Percentiles rank a stretch among this genome's conserved stretches.
These are phyloP conservation scores for Boechera stricta DNA, from an alignment of 345 rosid genomes.

Conservation along the genomic window DNA sequence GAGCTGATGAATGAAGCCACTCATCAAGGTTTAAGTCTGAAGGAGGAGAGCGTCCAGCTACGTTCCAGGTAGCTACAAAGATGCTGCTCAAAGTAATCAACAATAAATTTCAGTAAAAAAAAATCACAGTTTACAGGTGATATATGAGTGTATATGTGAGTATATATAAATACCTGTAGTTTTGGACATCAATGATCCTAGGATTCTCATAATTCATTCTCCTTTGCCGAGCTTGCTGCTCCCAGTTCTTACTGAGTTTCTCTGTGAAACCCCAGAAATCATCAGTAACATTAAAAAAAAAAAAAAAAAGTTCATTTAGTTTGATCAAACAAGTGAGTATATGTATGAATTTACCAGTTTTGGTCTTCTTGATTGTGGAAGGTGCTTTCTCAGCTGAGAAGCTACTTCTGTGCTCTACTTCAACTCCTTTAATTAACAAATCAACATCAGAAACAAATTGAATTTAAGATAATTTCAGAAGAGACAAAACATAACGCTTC, in stretches of 20 bases:
- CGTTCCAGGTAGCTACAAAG: constrained; percentile 96
- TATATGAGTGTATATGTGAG: not conserved
- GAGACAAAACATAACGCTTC: constrained; percentile 37
- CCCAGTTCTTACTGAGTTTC: constrained; percentile 72
- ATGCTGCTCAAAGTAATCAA: constrained; percentile 61
- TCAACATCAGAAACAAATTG: constrained; percentile 14
- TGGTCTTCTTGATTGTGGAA: constrained; percentile 76
- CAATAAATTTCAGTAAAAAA: not conserved
- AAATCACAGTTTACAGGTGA: not conserved
- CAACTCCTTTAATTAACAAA: constrained; percentile 51
- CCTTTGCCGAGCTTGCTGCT: constrained; percentile 62
- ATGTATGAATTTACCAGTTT: constrained; percentile 64
- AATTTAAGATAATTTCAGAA: constrained; percentile 26
- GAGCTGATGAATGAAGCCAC: constrained; percentile 94
- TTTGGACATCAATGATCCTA: constrained; percentile 93
- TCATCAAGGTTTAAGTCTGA: constrained; percentile 90
- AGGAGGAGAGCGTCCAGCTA: constrained; percentile 89
- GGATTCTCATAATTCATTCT: constrained; percentile 97
- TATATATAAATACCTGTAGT: constrained; percentile 66
- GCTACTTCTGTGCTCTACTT: constrained; percentile 78
- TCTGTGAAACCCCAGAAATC: constrained; percentile 52
- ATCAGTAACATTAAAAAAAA: constrained; percentile 13
- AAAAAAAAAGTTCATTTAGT: not conserved
- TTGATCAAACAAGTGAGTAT: not conserved
- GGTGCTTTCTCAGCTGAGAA: constrained; percentile 92